phyloP scores from a whole-genome alignment of 768 basidiomycete genomes.

The Thelephora ganbajun region DNA sequence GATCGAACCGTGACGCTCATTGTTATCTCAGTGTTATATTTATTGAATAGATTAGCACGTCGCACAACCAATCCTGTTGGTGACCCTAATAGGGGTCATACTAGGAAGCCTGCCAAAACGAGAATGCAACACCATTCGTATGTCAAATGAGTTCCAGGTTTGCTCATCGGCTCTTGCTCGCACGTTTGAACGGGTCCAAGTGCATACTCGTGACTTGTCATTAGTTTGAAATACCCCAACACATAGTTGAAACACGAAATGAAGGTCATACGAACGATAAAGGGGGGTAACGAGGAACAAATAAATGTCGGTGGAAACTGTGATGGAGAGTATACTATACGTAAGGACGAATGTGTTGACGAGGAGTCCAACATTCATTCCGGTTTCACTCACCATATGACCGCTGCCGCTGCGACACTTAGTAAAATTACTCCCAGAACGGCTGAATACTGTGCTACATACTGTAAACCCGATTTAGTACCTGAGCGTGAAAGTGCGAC shows the following conservation, averaged over 20 bases:
- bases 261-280: too few species aligned
- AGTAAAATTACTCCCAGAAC: too few species aligned
- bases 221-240: not conserved
- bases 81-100: too few species aligned
- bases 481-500: slow-evolving; percentile 2
- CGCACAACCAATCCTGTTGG: too few species aligned
- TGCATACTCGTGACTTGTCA: not conserved
- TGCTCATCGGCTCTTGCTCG: too few species aligned
- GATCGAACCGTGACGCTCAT: too few species aligned
- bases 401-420: slow-evolving; percentile 56
- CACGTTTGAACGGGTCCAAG: too few species aligned
- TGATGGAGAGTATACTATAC: not conserved
- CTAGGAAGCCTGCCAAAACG: too few species aligned
- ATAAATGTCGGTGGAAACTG: not conserved
- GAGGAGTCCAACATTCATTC: slow-evolving; percentile 9
- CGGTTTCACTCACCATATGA: slow-evolving; percentile 55
- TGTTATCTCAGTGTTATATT: too few species aligned
- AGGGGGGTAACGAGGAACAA: not conserved
- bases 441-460: too few species aligned
- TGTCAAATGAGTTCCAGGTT: not conserved
- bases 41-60: too few species aligned
- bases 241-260: not conserved
- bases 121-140: not conserved
- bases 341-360: not conserved
- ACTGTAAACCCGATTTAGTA: slow-evolving; percentile 13